Evolutionary conservation across 768 basidiomycete genomes (phyloP), one percentile per base, ranked within the genome.

Genomic region (Polyporus arcularius): DNA sequence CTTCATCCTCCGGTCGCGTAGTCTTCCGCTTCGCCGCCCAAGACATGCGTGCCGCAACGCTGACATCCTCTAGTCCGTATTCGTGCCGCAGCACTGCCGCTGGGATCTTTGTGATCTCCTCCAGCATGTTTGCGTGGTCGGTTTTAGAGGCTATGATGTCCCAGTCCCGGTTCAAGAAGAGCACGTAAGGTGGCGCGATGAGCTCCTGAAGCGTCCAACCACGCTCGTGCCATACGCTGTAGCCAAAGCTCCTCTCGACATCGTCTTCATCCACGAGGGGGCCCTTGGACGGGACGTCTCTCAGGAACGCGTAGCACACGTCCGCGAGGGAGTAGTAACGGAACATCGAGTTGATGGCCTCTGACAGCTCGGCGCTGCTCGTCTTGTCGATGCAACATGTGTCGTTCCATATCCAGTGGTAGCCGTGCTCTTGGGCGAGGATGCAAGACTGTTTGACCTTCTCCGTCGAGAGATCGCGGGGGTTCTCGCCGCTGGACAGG

Each of bases 171-270:
- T 50, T 52, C 11, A 58, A 2, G 51, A 58, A 51, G 28, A 58
- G 9, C 14, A 58, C 21, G 26, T 15, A n/a, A 2, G 11, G 31
- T 4, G 57, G 57, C 4, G 57, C 57, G 18, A 58, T 41, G 32
- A 58, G 57, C 18, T 58, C 49, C n/a, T 58, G 57, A 15, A 51
- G 30, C 11, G 57, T 58, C 57, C 57, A 58, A 6, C 57, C 57
- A 12, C 57, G 21, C 7, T 21, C 45, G 50, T 52, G 51, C 57
- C 57, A 58, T 9, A 35, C 26, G 21, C 55, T 56, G 11, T 4
- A 18, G 16, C 21, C 21, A 4, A 48, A 48, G 46, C 12, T 11
- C 15, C 46, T 57, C 55, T 35, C 39, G 3, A 45, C 46, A 14
- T 49, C 10, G 1, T 21, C n/a, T 35, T 32, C 28, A 40, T 41